Base-by-base conservation (phyloP, 495 filamentous ascomycete genomes). In the Physcia stellaris region DNA sequence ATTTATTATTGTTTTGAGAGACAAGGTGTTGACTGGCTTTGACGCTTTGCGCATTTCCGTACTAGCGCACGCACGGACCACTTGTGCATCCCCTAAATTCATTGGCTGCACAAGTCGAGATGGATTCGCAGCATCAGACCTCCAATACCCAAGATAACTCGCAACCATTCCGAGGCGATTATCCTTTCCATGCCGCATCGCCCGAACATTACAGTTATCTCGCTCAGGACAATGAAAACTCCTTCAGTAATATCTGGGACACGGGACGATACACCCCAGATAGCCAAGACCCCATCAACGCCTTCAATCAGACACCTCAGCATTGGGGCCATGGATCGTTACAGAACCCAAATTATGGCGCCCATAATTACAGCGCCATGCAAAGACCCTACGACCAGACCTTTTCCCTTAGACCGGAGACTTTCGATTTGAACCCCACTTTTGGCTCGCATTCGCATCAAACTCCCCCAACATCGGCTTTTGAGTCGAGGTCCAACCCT, bases 231-330 rank as follows among this genome's bases (percentile, higher is more conserved):
- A 42, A 53, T 45, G 50, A 53, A 2, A 37, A 32, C 18, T 41
- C 50, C 6, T 53, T 50, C 35, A 39, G 48, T 21, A 36, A 39
- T 6, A 34, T 43, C 6, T 53, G 50, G 50, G 42, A 47, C 36
- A 17, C 43, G 30, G 39, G 43, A 27, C 24, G 41, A 2, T 47
- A 45, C 20, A 40, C 41, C 42, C 32, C n/a, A n/a, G 24, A 31
- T 16, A 37, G 31, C 20, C 37, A 49, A 12, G 41, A 46, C 9
- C 46, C 39, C 21, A 40, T 41, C 31, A 49, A 49, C 34, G 37
- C 24, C 10, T 53, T 47, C 24, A 42, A 47, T 24, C 43, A 45
- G 32, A 35, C 32, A 22, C 34, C 34, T 19, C 47, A 47, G n/a
- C 19, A 28, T 19, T 53, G 50, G 50, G 21, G 10, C 15, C 41